Conservation (phyloP, 1,284 basidiomycete genomes). For the Vanrija sp. region DNA sequence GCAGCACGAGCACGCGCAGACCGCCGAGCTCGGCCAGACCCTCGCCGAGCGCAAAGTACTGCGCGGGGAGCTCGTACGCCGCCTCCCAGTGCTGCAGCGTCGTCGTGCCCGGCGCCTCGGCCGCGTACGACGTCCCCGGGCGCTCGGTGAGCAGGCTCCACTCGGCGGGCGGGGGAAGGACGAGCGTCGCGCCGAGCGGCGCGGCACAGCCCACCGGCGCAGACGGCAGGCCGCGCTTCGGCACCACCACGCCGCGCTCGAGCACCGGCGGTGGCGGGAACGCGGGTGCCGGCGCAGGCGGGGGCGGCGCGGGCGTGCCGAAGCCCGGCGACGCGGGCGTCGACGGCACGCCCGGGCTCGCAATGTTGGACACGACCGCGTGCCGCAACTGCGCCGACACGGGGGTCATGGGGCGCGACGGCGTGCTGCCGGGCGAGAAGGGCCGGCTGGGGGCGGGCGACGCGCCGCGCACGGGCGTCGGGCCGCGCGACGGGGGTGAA, state of each 20-base stretch:
- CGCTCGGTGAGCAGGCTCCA: conserved; percentile 22
- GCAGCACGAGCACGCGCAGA: conserved; percentile 28
- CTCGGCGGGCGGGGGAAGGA: conserved; percentile 9
- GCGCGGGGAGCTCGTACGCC: conserved; percentile 19
- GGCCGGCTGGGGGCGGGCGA: not conserved
- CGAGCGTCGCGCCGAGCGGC: conserved; percentile 26
- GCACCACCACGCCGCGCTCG: not conserved
- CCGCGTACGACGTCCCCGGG: conserved; percentile 27
- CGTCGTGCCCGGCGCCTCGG: conserved; percentile 16
- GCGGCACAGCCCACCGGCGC: conserved; percentile 11
- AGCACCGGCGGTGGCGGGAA: conserved; percentile 22
- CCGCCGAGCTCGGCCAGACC: conserved; percentile 39
- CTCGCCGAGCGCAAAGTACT: conserved; percentile 29
- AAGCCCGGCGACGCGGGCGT: not conserved
- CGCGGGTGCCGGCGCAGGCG: not conserved
- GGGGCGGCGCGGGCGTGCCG: conserved; percentile 4
- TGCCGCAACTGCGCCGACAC: conserved; percentile 35
- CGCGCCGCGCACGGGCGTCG: not conserved
- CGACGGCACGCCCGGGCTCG: conserved; percentile 4
- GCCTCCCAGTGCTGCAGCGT: conserved; percentile 28
- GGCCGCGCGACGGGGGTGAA: conserved; percentile 10
- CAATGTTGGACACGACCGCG: conserved; percentile 24
- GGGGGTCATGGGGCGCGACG: conserved; percentile 36
- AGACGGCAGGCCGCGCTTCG: not conserved
- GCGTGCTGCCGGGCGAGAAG: not conserved